A percentile compares a stretch with the other conserved stretches of the same genome.
These are phyloP conservation scores for Mesotaenium endlicherianum DNA, from an alignment of 139 green algal species.

Conservation along the genomic window DNA sequence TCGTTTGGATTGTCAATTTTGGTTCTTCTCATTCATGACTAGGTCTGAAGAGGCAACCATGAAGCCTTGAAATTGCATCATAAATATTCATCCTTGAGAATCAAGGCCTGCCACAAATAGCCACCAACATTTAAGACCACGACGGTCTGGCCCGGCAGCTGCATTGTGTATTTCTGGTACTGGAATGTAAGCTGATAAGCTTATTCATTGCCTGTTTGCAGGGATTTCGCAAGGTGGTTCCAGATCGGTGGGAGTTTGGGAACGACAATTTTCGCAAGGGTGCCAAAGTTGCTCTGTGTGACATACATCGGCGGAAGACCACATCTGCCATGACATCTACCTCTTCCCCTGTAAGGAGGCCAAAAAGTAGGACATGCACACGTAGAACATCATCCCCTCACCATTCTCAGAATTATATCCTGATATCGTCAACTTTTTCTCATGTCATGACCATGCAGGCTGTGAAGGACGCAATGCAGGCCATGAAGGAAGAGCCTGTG, in stretches of 20 bases:
- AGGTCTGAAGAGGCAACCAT: no score
- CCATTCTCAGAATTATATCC: not conserved
- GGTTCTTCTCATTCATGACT: no score
- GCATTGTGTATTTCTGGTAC: no score
- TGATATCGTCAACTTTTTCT: not conserved
- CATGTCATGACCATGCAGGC: not conserved
- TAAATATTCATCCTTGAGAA: no score
- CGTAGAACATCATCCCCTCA: no score
- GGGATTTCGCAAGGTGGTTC: conserved; percentile 90
- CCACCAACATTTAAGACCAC: no score
- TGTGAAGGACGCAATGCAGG: not conserved
- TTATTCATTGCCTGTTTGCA: not conserved
- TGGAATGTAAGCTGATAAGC: no score
- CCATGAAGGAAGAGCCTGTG: not conserved
- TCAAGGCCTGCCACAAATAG: no score
- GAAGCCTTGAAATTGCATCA: no score
- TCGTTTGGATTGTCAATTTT: not conserved
- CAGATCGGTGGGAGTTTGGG: conserved; percentile 95
- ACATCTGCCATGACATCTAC: not conserved
- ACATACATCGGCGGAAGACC: conserved; percentile 41
- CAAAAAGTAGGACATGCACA: conserved; percentile 4
- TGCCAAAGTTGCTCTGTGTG: conserved; percentile 18
- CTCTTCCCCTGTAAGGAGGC: not conserved
- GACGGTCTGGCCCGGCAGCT: no score
- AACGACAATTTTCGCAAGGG: conserved; percentile 81